Percentiles rank a stretch among this genome's conserved stretches.
phyloP scores from a whole-genome alignment of 352 stramenopile genomes.

The Thraustochytrium striatum region DNA sequence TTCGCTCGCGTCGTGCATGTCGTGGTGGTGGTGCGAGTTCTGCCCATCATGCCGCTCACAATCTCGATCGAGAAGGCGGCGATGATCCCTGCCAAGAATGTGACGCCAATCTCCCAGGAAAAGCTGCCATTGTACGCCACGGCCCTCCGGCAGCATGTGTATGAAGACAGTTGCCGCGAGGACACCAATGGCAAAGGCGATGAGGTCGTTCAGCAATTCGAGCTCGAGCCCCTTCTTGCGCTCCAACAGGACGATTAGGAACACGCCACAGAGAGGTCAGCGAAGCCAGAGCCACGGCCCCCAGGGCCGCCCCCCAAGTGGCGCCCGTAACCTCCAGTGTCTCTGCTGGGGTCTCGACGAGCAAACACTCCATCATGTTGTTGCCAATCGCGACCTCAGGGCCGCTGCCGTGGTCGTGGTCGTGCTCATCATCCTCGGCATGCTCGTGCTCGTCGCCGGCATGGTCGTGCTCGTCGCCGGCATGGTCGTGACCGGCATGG shows the following conservation, averaged over 20 bases:
- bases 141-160: constrained; percentile 27
- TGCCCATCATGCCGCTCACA: background rate
- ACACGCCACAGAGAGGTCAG: constrained; percentile 15
- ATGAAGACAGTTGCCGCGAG: constrained; percentile 42
- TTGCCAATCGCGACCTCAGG: background rate
- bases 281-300: background rate
- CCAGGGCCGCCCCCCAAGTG: constrained; percentile 17
- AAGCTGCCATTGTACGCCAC: constrained; percentile 16
- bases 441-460: constrained; percentile 38
- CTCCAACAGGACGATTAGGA: constrained; percentile 5
- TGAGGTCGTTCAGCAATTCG: constrained; percentile 3
- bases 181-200: constrained; percentile 37
- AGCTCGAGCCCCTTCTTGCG: background rate
- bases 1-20: background rate
- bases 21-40: background rate
- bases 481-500: constrained; percentile 10
- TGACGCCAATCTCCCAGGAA: constrained; percentile 32
- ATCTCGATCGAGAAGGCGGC: constrained; percentile 39
- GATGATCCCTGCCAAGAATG: constrained; percentile 7
- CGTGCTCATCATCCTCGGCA: constrained; percentile 36
- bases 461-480: constrained; percentile 11
- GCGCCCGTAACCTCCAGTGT: background rate
- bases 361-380: background rate
- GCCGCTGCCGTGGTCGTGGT: constrained; percentile 6
- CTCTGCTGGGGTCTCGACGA: background rate